A percentile compares a stretch with the other conserved stretches of the same genome.
Evolutionary conservation across 2,329 filamentous ascomycete species (phyloP).

Genomic region (Fusarium sp.): DNA sequence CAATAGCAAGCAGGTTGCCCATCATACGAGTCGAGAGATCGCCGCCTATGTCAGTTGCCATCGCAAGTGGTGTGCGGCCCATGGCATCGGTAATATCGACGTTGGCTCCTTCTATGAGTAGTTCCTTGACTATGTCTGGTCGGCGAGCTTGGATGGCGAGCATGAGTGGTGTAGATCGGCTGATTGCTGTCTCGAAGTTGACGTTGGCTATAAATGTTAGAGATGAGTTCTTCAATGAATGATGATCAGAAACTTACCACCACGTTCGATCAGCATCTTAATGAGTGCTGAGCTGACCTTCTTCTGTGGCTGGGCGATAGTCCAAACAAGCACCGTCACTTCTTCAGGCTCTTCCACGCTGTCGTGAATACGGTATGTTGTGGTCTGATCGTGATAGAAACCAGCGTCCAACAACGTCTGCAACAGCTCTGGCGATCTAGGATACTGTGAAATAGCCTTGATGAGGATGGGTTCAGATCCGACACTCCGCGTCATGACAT

Average conservation of each 20-base stretch:
- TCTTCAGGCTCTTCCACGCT: constrained; percentile 65
- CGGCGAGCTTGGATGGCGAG: constrained; percentile 69
- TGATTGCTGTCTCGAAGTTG: constrained; percentile 66
- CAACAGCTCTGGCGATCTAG: constrained; percentile 66
- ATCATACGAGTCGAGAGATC: constrained; percentile 67
- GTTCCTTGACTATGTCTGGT: constrained; percentile 67
- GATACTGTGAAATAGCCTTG: constrained; percentile 67
- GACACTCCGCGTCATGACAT: constrained; percentile 61
- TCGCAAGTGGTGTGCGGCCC: constrained; percentile 70
- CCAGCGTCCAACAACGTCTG: constrained; percentile 68
- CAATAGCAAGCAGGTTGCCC: constrained; percentile 66
- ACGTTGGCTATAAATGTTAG: constrained; percentile 62
- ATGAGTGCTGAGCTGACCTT: constrained; percentile 71
- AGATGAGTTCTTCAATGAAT: background rate
- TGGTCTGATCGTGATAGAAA: constrained; percentile 70
- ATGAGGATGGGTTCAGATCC: constrained; percentile 64
- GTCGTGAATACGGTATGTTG: constrained; percentile 58
- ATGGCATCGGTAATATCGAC: constrained; percentile 69
- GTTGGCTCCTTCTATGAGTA: constrained; percentile 71
- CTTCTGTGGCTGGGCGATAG: constrained; percentile 73
- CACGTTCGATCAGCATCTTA: constrained; percentile 65
- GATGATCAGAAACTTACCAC: constrained; percentile 49
- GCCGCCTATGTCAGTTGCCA: constrained; percentile 69
- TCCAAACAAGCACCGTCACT: constrained; percentile 71
- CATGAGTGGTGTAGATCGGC: constrained; percentile 70